Evolutionary conservation across 192 early-diverging fungal genomes (phyloP).

Genomic region (Chytriomyces hyalinus): DNA sequence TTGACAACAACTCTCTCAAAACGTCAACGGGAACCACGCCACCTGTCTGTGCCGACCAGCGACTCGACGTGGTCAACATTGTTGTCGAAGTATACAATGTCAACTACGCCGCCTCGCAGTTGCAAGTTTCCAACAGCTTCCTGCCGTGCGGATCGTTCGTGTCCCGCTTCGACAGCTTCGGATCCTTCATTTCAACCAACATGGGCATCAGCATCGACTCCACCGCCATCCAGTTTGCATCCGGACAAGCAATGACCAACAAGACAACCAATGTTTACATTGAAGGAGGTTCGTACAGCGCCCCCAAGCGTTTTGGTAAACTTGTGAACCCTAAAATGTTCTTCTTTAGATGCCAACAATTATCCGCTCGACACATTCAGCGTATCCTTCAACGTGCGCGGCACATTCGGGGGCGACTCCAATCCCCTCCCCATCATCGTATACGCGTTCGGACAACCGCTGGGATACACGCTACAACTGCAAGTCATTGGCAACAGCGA

Average conservation of each 20-base stretch:
- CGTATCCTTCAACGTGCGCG: conserved; percentile 7
- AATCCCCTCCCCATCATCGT: neutral
- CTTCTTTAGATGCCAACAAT: conserved; percentile 1
- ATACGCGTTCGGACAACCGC: neutral
- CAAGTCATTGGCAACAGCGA: neutral
- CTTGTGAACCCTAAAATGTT: neutral
- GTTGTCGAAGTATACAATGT: neutral
- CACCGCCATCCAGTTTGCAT: neutral
- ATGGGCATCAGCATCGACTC: neutral
- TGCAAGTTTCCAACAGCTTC: neutral
- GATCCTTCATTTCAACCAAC: neutral
- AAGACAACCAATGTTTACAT: conserved; percentile 2
- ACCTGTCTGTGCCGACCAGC: neutral
- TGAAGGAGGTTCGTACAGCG: neutral
- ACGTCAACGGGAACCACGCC: neutral
- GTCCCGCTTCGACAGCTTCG: neutral
- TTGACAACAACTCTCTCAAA: neutral
- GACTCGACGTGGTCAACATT: neutral
- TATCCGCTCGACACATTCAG: conserved; percentile 8
- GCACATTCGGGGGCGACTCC: neutral
- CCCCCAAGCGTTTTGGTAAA: neutral
- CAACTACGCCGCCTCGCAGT: conserved; percentile 1
- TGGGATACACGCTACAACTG: neutral
- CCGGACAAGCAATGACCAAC: neutral
- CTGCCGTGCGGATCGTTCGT: neutral